These are phyloP conservation scores for Beta lomatogona DNA, from an alignment of 179 eudicot genomes.

Conservation along the genomic window DNA sequence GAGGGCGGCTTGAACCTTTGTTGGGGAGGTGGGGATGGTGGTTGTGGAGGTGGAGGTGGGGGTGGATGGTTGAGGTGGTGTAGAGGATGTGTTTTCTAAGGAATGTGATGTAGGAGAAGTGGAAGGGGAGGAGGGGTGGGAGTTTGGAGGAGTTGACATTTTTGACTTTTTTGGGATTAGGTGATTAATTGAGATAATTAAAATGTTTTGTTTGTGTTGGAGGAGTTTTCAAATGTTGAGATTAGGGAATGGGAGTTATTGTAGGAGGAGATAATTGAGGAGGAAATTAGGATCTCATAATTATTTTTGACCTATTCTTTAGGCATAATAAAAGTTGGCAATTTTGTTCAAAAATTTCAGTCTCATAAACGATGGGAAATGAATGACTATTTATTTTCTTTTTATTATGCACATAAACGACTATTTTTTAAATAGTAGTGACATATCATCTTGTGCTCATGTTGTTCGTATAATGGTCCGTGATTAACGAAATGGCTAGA, in stretches of 20 bases:
- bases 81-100: conserved; percentile 17
- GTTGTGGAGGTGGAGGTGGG: background rate
- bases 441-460: too few relatives aligned
- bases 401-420: too few relatives aligned
- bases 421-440: too few relatives aligned
- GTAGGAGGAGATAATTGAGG: conserved; percentile 31
- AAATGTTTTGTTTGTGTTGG: conserved; percentile 2
- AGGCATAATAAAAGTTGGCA: background rate
- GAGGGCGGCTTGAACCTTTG: conserved; percentile 51
- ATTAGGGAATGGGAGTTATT: conserved; percentile 1
- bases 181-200: background rate
- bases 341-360: background rate
- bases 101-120: conserved; percentile 21
- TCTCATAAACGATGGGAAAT: too few relatives aligned
- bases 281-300: conserved; percentile 31
- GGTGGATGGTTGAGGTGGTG: conserved; percentile 18
- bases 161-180: background rate
- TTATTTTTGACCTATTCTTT: conserved; percentile 2
- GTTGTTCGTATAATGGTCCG: too few relatives aligned
- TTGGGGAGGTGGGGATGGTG: conserved; percentile 24
- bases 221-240: background rate
- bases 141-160: conserved; percentile 35
- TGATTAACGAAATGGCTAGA: too few relatives aligned
- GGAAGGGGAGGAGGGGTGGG: conserved; percentile 24
- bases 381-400: too few relatives aligned